These are phyloP conservation scores for Dicorynia guianensis DNA, from an alignment of 306 rosid species.

Conservation along the genomic window DNA sequence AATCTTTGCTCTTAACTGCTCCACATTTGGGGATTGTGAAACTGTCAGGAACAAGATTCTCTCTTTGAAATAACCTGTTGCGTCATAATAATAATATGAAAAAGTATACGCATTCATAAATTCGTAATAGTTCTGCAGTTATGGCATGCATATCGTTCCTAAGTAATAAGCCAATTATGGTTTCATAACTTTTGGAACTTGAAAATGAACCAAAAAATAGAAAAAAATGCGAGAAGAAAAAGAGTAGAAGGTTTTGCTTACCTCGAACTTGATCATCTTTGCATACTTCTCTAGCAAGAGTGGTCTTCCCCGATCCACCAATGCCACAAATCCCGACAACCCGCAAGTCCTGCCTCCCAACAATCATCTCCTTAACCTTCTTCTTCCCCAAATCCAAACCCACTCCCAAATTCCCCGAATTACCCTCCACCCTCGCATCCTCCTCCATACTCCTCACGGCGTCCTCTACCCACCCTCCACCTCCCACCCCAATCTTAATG, in stretches of 20 bases:
- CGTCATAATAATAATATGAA: too few relatives aligned
- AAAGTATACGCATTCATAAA: too few relatives aligned
- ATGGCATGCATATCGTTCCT: neutral
- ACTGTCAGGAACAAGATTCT: conserved; percentile 85
- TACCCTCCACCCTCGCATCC: conserved; percentile 52
- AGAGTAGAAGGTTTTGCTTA: conserved; percentile 42
- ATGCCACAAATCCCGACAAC: conserved; percentile 79
- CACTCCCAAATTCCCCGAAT: conserved; percentile 55
- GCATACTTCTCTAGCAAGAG: conserved; percentile 78
- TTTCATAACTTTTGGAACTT: neutral
- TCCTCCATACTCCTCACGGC: conserved; percentile 66
- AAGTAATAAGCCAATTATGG: neutral
- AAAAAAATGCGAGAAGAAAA: neutral
- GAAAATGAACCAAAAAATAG: too few relatives aligned
- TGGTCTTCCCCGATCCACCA: conserved; percentile 97
- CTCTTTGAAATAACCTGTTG: conserved; percentile 67
- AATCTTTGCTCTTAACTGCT: conserved; percentile 64
- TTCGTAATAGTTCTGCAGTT: neutral
- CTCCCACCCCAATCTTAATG: conserved; percentile 70
- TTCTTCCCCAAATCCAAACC: conserved; percentile 68
- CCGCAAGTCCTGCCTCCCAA: conserved; percentile 51
- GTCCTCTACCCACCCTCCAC: conserved; percentile 73
- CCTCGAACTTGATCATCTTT: conserved; percentile 76
- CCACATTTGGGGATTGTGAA: conserved; percentile 89
- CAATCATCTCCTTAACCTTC: conserved; percentile 66